A percentile compares a stretch with the other conserved stretches of the same genome.
These are phyloP conservation scores for Arthroderma sp. DNA, from an alignment of 2,329 filamentous ascomycete genomes.

Conservation along the genomic window DNA sequence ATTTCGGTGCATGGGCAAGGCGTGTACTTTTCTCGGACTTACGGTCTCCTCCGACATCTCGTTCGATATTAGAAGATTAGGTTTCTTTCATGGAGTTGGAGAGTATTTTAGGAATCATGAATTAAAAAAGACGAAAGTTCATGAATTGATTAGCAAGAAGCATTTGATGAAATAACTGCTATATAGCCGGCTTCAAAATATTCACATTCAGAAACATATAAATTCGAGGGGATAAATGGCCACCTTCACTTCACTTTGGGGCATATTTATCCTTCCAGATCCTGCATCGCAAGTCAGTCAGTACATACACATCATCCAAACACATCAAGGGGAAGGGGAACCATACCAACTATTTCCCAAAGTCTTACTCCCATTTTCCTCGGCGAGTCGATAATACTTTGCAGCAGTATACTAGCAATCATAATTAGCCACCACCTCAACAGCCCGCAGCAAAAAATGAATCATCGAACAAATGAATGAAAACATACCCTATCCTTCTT, in stretches of 20 bases:
- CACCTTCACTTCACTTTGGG: slow-evolving; percentile 26
- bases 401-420: slow-evolving; percentile 40
- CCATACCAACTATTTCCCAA: slow-evolving; percentile 85
- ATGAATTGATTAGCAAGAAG: no score
- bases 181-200: no score
- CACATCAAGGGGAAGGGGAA: neutral
- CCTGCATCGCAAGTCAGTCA: slow-evolving; percentile 37
- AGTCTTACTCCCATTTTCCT: slow-evolving; percentile 76
- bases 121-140: no score
- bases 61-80: no score
- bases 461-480: slow-evolving; percentile 2
- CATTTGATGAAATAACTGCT: no score
- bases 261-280: slow-evolving; percentile 98
- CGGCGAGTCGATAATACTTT: slow-evolving; percentile 76
- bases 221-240: neutral
- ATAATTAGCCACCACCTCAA: slow-evolving; percentile 9
- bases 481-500: slow-evolving; percentile 95
- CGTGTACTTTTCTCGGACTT: no score
- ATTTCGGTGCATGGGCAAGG: no score
- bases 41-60: no score
- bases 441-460: neutral
- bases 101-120: no score
- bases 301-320: neutral
- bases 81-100: no score
- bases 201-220: no score